Base-by-base conservation (phyloP, 768 basidiomycete species). In the Glaciozyma antarctica region DNA sequence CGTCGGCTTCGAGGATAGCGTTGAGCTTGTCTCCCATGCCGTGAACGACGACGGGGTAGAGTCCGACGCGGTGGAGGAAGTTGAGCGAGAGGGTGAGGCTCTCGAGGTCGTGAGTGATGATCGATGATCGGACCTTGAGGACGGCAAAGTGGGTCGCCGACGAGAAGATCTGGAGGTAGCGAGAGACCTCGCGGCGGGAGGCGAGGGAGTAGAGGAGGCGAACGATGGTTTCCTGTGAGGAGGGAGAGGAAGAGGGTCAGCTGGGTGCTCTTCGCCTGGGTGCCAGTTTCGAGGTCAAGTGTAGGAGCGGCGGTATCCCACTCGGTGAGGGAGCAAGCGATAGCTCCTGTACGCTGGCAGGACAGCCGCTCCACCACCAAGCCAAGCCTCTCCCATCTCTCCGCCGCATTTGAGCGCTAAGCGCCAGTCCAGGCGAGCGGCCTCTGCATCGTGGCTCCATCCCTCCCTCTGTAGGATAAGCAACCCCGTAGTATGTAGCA, bases 11-110 rank as follows among this genome's bases (percentile, higher is more conserved):
- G 67, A 99, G 86, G 71, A 95, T 90, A 66, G 86, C 85, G 79
- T 99, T 99, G 70, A 94, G 78, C 76, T 78, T 67, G 71, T 62
- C 65, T 24, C 63, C 94, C 66, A 86, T 94, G 58, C 95, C 95
- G 79, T 99, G 95, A 8, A 99, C 82, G 58, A 99, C 85, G 65
- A 99, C 88, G 0, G 95, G 95, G 79, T 94, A 99, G n/a, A 99
- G 83, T 5, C 95, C 95, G 57, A 99, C 87, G 41, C 92, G 85
- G 78, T 94, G 94, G 65, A 99, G 81, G 81, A 98, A 99, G 78
- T 90, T 93, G 72, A 99, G 82, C 69, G 88, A 94, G 58, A 93
- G 84, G 7, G 93, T 92, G 55, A 99, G 85, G 70, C 97, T 93
- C 68, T 97, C 88, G 60, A 97, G 79, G 65, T 98, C 84, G 73